phyloP scores from a whole-genome alignment of 2,329 filamentous ascomycete species.

The Teratosphaeria gauchensis region DNA sequence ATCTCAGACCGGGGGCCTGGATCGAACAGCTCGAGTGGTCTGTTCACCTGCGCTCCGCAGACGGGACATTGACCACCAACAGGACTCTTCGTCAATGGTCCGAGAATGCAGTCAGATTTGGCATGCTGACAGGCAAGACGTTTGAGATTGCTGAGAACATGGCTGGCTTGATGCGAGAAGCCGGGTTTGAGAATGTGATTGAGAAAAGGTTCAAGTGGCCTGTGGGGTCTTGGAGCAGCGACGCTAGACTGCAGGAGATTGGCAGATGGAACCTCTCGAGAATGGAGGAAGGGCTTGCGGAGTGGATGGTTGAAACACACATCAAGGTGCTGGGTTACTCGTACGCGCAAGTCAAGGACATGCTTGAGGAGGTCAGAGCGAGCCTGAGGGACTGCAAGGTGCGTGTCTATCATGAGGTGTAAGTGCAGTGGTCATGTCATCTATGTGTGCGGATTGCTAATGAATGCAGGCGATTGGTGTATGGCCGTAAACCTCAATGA shows the following conservation, averaged over 20 bases:
- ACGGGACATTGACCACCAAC: conserved; percentile 18
- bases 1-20: conserved; percentile 33
- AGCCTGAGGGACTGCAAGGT: conserved; percentile 26
- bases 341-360: conserved; percentile 26
- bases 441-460: background rate
- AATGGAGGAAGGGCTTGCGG: conserved; percentile 33
- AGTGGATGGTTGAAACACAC: conserved; percentile 32
- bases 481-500: background rate
- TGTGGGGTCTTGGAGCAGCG: conserved; percentile 32
- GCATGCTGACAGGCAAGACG: conserved; percentile 17
- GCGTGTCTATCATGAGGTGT: conserved; percentile 31
- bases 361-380: conserved; percentile 24
- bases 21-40: conserved; percentile 34
- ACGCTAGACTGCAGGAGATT: conserved; percentile 29
- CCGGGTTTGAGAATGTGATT: conserved; percentile 39
- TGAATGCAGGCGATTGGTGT: background rate
- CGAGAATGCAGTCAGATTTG: conserved; percentile 13
- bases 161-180: conserved; percentile 19
- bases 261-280: conserved; percentile 30
- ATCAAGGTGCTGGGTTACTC: conserved; percentile 28
- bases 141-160: conserved; percentile 22
- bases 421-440: conserved; percentile 9
- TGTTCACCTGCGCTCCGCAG: conserved; percentile 19
- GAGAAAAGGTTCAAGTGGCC: conserved; percentile 34
- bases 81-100: conserved; percentile 19